Evolutionary conservation across 306 rosid species (phyloP).

Genomic region (Ziziphus jujuba): DNA sequence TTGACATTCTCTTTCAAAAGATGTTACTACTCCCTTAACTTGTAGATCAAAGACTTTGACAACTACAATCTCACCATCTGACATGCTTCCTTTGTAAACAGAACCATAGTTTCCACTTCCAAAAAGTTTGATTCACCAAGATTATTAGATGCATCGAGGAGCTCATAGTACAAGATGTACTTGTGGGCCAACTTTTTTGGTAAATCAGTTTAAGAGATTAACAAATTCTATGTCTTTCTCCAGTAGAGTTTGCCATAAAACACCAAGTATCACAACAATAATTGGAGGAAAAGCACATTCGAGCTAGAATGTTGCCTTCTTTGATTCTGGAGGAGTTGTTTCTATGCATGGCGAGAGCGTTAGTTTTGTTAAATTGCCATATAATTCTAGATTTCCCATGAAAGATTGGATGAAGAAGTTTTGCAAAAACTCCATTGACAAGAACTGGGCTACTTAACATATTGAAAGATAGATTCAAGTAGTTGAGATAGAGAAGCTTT

Average conservation of each 20-base stretch:
- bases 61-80: slow-evolving; percentile 13
- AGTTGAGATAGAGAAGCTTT: slow-evolving; percentile 21
- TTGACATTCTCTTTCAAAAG: slow-evolving; percentile 14
- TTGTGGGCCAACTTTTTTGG: not conserved
- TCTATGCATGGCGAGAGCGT: slow-evolving; percentile 25
- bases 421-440: slow-evolving; percentile 23
- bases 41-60: slow-evolving; percentile 24
- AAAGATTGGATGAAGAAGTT: slow-evolving; percentile 31
- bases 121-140: slow-evolving; percentile 15
- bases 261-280: not conserved
- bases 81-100: slow-evolving; percentile 22
- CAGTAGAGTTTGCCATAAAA: not conserved
- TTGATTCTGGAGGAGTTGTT: not conserved
- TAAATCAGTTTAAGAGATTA: not conserved
- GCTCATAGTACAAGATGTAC: slow-evolving; percentile 27
- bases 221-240: not conserved
- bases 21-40: slow-evolving; percentile 1
- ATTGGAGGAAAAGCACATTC: not conserved
- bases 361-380: slow-evolving; percentile 27
- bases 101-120: slow-evolving; percentile 23
- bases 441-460: slow-evolving; percentile 35
- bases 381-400: slow-evolving; percentile 32
- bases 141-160: slow-evolving; percentile 17
- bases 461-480: slow-evolving; percentile 34
- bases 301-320: not conserved